Evolutionary conservation across 2,329 filamentous ascomycete genomes (phyloP).

Genomic region (Trichoderma sp.): DNA sequence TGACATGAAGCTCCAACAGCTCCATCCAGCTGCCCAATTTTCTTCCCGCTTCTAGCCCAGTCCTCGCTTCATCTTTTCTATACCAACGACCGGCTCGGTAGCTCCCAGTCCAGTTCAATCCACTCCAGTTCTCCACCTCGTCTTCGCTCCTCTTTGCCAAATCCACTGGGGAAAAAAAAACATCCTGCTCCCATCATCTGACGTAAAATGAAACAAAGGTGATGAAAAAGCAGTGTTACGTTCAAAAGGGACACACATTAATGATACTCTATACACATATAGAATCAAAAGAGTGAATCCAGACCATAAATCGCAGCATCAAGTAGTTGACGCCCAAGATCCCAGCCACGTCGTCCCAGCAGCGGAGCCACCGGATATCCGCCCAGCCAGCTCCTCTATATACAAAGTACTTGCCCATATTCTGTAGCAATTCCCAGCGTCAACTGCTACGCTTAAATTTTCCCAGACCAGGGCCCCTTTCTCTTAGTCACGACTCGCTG

Average conservation of each 20-base stretch:
- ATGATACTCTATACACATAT: background rate
- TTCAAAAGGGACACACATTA: no score
- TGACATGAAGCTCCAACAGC: background rate
- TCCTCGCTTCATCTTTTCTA: background rate
- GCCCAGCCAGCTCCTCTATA: background rate
- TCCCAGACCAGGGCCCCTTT: slow-evolving; percentile 6
- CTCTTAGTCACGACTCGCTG: slow-evolving; percentile 12
- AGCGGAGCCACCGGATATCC: slow-evolving; percentile 13
- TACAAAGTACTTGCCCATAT: background rate
- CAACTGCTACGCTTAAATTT: background rate
- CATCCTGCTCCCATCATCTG: background rate
- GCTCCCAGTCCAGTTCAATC: background rate
- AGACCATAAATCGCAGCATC: background rate
- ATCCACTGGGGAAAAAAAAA: background rate
- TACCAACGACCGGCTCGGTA: no score
- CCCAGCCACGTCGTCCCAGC: slow-evolving; percentile 1
- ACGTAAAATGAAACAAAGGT: background rate
- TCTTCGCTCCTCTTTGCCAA: background rate
- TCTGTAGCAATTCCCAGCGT: background rate
- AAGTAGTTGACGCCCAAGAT: background rate
- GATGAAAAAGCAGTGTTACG: background rate
- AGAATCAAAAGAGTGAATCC: background rate
- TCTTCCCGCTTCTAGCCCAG: background rate
- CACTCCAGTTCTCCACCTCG: background rate
- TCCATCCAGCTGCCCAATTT: background rate